These are phyloP conservation scores for Corinectria fuckeliana DNA, from an alignment of 2,329 filamentous ascomycete species.

Conservation along the genomic window DNA sequence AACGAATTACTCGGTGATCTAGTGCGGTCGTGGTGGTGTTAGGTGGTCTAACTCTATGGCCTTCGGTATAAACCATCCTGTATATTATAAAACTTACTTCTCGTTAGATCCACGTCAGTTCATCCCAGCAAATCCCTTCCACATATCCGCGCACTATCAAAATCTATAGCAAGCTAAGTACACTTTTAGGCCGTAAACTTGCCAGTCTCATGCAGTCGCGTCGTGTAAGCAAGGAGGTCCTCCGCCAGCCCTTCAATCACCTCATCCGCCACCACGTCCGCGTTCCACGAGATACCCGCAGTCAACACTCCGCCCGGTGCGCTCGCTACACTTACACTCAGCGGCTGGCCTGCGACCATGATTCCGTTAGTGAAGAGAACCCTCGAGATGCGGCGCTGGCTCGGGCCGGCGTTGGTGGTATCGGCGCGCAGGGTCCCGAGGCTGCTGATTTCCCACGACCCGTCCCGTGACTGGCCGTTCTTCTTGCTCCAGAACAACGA, in stretches of 20 bases:
- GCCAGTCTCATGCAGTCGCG: constrained; percentile 34
- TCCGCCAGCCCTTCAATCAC: constrained; percentile 46
- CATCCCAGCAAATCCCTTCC: too few relatives aligned
- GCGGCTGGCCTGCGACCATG: constrained; percentile 49
- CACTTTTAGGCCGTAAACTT: constrained; percentile 10
- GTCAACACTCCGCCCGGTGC: constrained; percentile 49
- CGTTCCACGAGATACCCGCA: constrained; percentile 56
- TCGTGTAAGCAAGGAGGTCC: constrained; percentile 42
- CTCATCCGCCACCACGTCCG: constrained; percentile 48
- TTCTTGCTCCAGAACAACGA: constrained; percentile 47
- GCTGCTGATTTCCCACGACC: constrained; percentile 61
- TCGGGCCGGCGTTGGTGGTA: constrained; percentile 19
- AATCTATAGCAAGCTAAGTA: not conserved
- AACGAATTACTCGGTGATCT: not conserved
- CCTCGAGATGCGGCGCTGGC: constrained; percentile 47
- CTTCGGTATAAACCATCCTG: not conserved
- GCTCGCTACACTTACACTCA: constrained; percentile 56
- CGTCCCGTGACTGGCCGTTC: constrained; percentile 50
- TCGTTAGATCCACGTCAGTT: not conserved
- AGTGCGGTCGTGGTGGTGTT: not conserved
- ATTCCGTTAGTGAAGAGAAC: constrained; percentile 58
- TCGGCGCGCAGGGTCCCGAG: constrained; percentile 49
- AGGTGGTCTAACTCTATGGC: not conserved
- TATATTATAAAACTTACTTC: not conserved
- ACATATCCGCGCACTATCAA: not conserved